These are phyloP conservation scores for Nemania sp. DNA, from an alignment of 2,329 filamentous ascomycete species.

Conservation along the genomic window DNA sequence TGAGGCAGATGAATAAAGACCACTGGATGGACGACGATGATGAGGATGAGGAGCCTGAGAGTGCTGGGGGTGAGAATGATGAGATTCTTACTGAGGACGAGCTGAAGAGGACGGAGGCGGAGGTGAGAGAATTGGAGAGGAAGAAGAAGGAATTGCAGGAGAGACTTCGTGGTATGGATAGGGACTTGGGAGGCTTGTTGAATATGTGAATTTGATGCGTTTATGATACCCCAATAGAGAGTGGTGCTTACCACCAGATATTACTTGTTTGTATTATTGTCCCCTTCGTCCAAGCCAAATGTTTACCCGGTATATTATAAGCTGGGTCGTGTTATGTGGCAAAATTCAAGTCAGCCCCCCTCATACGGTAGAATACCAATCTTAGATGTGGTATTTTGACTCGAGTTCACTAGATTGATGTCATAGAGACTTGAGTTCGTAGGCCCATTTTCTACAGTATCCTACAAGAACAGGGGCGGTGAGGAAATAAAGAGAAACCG, in stretches of 20 bases:
- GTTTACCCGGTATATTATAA: not conserved
- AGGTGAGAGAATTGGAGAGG: constrained; percentile 66
- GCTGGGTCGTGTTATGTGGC: too few relatives aligned
- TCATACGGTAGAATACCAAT: too few relatives aligned
- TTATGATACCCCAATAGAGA: constrained; percentile 38
- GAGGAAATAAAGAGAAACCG: too few relatives aligned
- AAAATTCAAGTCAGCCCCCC: too few relatives aligned
- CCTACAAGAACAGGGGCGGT: too few relatives aligned
- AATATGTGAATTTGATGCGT: constrained; percentile 57
- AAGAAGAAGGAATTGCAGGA: constrained; percentile 68
- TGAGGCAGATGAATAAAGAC: constrained; percentile 79
- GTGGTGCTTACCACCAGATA: constrained; percentile 8
- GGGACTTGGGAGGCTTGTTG: constrained; percentile 66
- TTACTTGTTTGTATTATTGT: not conserved
- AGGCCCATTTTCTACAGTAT: too few relatives aligned
- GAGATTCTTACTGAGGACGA: constrained; percentile 74
- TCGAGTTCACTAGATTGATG: too few relatives aligned
- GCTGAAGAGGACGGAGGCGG: constrained; percentile 75
- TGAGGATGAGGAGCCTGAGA: constrained; percentile 58
- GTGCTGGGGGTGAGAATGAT: constrained; percentile 52
- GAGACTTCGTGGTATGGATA: constrained; percentile 65
- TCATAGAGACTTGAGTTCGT: too few relatives aligned
- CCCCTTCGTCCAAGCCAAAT: too few relatives aligned
- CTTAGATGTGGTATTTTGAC: too few relatives aligned
- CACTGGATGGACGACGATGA: constrained; percentile 63